A percentile compares a stretch with the other conserved stretches of the same genome.
phyloP scores from a whole-genome alignment of 2,329 filamentous ascomycete species.

The Cladorrhinum sp. region DNA sequence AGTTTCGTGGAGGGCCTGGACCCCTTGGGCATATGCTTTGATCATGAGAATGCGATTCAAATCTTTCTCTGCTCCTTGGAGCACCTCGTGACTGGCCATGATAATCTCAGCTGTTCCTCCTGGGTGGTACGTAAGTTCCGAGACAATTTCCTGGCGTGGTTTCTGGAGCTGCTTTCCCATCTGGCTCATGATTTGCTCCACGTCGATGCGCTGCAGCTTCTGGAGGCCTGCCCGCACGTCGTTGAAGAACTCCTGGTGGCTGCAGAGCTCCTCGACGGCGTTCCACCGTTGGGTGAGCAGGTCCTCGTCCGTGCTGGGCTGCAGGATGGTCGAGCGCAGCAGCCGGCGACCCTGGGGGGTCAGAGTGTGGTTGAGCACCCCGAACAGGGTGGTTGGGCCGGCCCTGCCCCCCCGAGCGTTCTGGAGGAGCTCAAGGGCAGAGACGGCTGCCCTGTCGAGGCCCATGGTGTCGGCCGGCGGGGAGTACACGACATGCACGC shows the following conservation, averaged over 20 bases:
- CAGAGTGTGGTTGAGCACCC: conserved; percentile 76
- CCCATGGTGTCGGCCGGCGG: conserved; percentile 92
- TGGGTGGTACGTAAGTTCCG: background rate
- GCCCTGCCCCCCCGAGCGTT: conserved; percentile 77
- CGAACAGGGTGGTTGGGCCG: conserved; percentile 72
- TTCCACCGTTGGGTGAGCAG: conserved; percentile 73
- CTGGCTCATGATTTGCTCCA: conserved; percentile 18
- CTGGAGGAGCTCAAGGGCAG: conserved; percentile 84
- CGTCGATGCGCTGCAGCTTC: conserved; percentile 20
- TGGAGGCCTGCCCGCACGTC: conserved; percentile 56
- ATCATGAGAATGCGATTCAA: conserved; percentile 85
- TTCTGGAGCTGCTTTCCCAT: background rate
- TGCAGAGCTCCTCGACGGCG: conserved; percentile 76
- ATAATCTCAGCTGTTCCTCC: conserved; percentile 62
- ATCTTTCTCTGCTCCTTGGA: conserved; percentile 71
- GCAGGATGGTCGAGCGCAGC: conserved; percentile 80
- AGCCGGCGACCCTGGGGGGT: conserved; percentile 88
- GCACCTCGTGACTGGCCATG: conserved; percentile 62
- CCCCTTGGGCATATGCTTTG: conserved; percentile 72
- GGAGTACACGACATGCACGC: conserved; percentile 81
- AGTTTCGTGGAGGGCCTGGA: conserved; percentile 65
- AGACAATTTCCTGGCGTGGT: background rate
- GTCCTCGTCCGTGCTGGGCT: conserved; percentile 71
- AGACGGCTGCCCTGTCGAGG: conserved; percentile 86
- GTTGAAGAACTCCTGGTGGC: conserved; percentile 81